phyloP scores from a whole-genome alignment of 352 stramenopile species.

The Blastocystis sp. region DNA sequence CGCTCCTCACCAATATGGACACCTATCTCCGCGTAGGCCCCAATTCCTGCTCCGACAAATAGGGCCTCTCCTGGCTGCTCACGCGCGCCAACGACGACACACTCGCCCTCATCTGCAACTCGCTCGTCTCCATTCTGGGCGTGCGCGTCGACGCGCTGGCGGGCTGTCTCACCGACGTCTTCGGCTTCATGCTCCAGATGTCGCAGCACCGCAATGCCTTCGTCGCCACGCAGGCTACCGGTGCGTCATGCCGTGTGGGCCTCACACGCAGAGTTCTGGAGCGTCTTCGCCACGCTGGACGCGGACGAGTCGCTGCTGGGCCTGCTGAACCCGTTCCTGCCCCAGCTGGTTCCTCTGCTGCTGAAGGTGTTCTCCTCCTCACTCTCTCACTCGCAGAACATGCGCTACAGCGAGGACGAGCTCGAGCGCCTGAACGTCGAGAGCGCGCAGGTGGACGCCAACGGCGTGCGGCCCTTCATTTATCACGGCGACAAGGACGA shows the following conservation, averaged over 20 bases:
- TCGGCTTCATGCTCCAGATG: slow-evolving; percentile 52
- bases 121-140: not conserved
- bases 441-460: not conserved
- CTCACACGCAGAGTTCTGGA: slow-evolving; percentile 50
- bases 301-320: slow-evolving; percentile 23
- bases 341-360: slow-evolving; percentile 24
- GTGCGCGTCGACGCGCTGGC: slow-evolving; percentile 17
- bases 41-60: not conserved
- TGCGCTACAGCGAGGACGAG: slow-evolving; percentile 57
- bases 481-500: slow-evolving; percentile 30
- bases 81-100: slow-evolving; percentile 25
- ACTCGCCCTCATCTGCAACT: slow-evolving; percentile 49
- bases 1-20: slow-evolving; percentile 57
- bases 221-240: slow-evolving; percentile 53
- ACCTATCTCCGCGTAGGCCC: slow-evolving; percentile 29
- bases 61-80: slow-evolving; percentile 30
- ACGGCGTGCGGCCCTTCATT: slow-evolving; percentile 54
- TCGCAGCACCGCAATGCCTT: slow-evolving; percentile 35
- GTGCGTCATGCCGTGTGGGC: not conserved
- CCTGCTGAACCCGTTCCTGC: not conserved
- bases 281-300: slow-evolving; percentile 20
- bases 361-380: not conserved
- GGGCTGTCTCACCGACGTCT: slow-evolving; percentile 30
- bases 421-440: slow-evolving; percentile 39
- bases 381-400: slow-evolving; percentile 5